Evolutionary conservation across 148 eudicot species (phyloP).

Genomic region (Heliamphora exappendiculata): DNA sequence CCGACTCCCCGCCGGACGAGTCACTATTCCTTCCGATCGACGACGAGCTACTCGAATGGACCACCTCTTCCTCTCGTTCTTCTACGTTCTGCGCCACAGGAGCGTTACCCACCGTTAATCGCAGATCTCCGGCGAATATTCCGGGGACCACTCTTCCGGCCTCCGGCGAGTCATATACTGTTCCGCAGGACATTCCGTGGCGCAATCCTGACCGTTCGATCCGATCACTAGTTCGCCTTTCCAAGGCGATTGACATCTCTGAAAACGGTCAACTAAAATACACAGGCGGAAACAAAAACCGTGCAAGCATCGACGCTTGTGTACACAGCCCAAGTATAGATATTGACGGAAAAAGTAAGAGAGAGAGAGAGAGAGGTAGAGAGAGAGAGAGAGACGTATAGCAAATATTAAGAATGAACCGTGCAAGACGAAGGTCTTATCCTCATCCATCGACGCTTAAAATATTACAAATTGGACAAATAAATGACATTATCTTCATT

Average conservation of each 20-base stretch:
- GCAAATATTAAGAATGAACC: background rate
- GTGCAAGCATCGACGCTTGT: background rate
- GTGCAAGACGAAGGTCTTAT: constrained; percentile 26
- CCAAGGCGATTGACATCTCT: constrained; percentile 36
- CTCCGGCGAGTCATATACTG: constrained; percentile 22
- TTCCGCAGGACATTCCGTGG: constrained; percentile 14
- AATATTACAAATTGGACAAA: constrained; percentile 4
- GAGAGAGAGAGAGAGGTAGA: constrained; percentile 18
- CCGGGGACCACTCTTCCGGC: background rate
- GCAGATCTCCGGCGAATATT: constrained; percentile 14
- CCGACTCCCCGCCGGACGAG: constrained; percentile 21
- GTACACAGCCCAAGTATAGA: background rate
- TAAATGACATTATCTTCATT: constrained; percentile 20
- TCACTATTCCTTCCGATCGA: constrained; percentile 61
- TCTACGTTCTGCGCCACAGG: background rate
- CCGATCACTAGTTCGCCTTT: constrained; percentile 16
- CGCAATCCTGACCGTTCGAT: constrained; percentile 26
- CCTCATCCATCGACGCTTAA: constrained; percentile 23
- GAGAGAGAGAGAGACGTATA: constrained; percentile 7
- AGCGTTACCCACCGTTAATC: constrained; percentile 3
- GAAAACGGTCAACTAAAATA: background rate
- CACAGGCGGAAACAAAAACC: background rate
- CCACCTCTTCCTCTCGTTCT: constrained; percentile 16
- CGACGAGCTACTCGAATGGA: constrained; percentile 30
- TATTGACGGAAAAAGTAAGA: background rate